Conservation (phyloP, 2,329 filamentous ascomycete species). For the Ophiostoma sp. region DNA sequence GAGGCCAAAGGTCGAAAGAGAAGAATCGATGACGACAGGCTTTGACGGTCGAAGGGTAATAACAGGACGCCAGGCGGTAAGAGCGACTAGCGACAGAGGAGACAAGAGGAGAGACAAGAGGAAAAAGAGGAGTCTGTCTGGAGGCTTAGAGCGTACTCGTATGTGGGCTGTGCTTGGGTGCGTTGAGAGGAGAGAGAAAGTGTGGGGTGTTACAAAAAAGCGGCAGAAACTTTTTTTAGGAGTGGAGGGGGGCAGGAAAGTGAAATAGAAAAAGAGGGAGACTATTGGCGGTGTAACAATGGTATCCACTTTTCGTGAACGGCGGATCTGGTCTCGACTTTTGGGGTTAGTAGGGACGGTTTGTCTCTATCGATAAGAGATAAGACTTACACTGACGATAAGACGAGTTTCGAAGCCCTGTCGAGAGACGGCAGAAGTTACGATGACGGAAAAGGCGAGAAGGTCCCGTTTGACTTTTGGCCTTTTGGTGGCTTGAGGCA, state of each 20-base stretch:
- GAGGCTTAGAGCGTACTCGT: conserved; percentile 5
- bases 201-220: neutral
- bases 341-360: neutral
- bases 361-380: neutral
- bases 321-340: neutral
- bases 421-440: neutral
- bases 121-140: neutral
- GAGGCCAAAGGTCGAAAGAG: neutral
- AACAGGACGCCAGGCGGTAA: neutral
- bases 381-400: neutral
- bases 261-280: neutral
- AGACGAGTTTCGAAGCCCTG: neutral
- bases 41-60: conserved; percentile 1
- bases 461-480: neutral
- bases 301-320: neutral
- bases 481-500: too few species aligned
- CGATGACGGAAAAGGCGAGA: neutral
- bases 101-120: neutral
- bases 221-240: neutral
- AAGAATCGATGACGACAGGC: conserved; percentile 8
- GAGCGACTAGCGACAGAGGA: neutral
- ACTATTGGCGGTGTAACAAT: neutral
- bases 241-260: neutral
- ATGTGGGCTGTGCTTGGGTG: neutral
- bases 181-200: neutral